These are phyloP conservation scores for Laetiporus sulphureus DNA, from an alignment of 1,284 basidiomycete species.

Conservation along the genomic window DNA sequence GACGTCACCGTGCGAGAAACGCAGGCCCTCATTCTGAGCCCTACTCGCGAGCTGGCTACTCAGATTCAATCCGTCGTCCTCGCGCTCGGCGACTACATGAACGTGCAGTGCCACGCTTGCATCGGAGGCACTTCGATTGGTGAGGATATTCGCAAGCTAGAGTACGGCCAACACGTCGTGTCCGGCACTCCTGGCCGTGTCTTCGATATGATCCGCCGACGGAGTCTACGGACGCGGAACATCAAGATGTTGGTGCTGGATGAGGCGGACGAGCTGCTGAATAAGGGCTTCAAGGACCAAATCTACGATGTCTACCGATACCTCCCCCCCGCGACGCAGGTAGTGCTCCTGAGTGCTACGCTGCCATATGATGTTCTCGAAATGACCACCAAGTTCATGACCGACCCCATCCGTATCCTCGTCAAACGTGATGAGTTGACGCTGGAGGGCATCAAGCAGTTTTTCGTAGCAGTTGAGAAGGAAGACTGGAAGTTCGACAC, in stretches of 20 bases:
- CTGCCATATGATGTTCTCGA: conserved; percentile 97
- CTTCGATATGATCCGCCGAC: conserved; percentile 98
- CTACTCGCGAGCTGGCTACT: conserved; percentile 92
- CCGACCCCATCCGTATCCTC: conserved; percentile 95
- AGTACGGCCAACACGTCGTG: conserved; percentile 97
- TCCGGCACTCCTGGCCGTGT: conserved; percentile 98
- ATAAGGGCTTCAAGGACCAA: conserved; percentile 99
- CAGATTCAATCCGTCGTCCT: conserved; percentile 99
- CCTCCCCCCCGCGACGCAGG: conserved; percentile 96
- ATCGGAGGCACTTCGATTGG: conserved; percentile 97
- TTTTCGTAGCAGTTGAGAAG: conserved; percentile 99
- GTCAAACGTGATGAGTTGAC: conserved; percentile 99
- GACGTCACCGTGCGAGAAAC: conserved; percentile 94
- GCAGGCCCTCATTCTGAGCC: conserved; percentile 93
- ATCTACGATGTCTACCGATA: conserved; percentile 99
- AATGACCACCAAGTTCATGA: conserved; percentile 99
- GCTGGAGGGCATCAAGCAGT: conserved; percentile 99
- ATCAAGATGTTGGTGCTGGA: conserved; percentile 99
- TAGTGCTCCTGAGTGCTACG: conserved; percentile 93
- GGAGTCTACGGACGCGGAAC: conserved; percentile 91
- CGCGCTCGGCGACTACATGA: conserved; percentile 98
- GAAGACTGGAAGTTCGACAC: conserved; percentile 99
- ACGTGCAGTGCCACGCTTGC: conserved; percentile 98
- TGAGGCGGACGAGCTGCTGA: conserved; percentile 95
- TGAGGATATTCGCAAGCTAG: conserved; percentile 97